Conservation (phyloP, 495 filamentous ascomycete species). For the Daldinia decipiens region DNA sequence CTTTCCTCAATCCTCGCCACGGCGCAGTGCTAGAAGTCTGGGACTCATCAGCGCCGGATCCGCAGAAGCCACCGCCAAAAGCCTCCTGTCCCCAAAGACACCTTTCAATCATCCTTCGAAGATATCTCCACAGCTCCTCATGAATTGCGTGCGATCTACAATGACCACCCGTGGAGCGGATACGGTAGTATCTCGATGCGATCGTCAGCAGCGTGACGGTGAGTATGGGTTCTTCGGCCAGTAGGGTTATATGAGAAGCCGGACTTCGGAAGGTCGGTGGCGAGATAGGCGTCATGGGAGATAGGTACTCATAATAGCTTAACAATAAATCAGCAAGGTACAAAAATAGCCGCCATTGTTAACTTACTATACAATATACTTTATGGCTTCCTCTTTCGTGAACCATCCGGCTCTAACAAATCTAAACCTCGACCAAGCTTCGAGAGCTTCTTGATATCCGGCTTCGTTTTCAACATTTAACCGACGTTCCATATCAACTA, state of each 20-base stretch:
- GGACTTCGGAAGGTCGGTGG: conserved; percentile 83
- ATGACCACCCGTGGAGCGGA: conserved; percentile 80
- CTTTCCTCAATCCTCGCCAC: conserved; percentile 69
- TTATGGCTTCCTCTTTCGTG: conserved; percentile 89
- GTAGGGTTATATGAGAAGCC: conserved; percentile 75
- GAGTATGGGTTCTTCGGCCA: conserved; percentile 91
- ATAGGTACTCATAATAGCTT: conserved; percentile 89
- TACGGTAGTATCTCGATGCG: conserved; percentile 82
- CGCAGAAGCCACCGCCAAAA: conserved; percentile 87
- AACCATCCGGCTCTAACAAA: conserved; percentile 98
- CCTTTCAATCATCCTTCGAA: conserved; percentile 91
- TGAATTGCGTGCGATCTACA: conserved; percentile 92
- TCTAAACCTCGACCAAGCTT: conserved; percentile 87
- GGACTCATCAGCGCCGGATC: conserved; percentile 73
- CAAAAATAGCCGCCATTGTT: background rate
- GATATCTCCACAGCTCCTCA: conserved; percentile 93
- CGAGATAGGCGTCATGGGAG: conserved; percentile 90
- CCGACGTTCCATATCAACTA: conserved; percentile 51
- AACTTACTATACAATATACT: conserved; percentile 88
- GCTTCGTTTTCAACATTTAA: conserved; percentile 54
- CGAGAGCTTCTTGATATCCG: conserved; percentile 74
- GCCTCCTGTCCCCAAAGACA: conserved; percentile 96
- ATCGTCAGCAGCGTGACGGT: conserved; percentile 91
- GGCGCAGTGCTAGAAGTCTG: conserved; percentile 71
- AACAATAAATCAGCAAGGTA: conserved; percentile 32